These are phyloP conservation scores for Cyclotella sp. DNA, from an alignment of 108 stramenopile genomes.

Conservation along the genomic window DNA sequence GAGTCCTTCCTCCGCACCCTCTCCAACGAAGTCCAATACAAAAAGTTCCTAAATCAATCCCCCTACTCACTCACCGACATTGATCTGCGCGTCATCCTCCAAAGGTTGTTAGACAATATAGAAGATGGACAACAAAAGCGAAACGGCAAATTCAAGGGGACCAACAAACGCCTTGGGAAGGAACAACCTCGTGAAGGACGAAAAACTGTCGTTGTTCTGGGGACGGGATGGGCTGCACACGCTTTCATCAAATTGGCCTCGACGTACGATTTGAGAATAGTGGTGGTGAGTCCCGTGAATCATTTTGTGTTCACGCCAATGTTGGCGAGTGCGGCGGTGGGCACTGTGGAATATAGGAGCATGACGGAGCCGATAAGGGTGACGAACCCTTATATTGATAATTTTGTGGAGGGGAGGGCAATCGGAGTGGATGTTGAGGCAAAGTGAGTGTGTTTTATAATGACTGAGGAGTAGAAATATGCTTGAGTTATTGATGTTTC, in stretches of 20 bases:
- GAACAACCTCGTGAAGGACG: conserved; percentile 27
- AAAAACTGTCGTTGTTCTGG: conserved; percentile 56
- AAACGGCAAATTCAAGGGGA: conserved; percentile 44
- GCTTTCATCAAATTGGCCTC: conserved; percentile 73
- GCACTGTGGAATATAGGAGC: conserved; percentile 73
- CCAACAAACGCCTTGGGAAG: conserved; percentile 6
- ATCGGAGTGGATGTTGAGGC: conserved; percentile 48
- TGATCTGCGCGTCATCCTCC: conserved; percentile 26
- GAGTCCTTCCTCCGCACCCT: conserved; percentile 52
- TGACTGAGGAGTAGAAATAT: neutral
- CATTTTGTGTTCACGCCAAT: conserved; percentile 87
- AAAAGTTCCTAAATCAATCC: conserved; percentile 39
- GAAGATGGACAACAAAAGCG: conserved; percentile 44
- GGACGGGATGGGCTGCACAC: conserved; percentile 69
- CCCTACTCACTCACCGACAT: conserved; percentile 46
- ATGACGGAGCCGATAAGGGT: conserved; percentile 75
- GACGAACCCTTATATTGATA: conserved; percentile 54
- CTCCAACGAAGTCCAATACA: conserved; percentile 46
- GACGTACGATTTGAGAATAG: conserved; percentile 59
- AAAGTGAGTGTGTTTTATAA: conserved; percentile 36
- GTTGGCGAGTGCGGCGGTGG: conserved; percentile 71
- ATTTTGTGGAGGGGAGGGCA: conserved; percentile 56
- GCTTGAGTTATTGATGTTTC: neutral
- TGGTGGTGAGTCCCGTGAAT: conserved; percentile 69
- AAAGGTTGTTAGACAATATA: conserved; percentile 43